Evolutionary conservation across 352 stramenopile genomes (phyloP).

Genomic region (Blastocystis hominis): DNA sequence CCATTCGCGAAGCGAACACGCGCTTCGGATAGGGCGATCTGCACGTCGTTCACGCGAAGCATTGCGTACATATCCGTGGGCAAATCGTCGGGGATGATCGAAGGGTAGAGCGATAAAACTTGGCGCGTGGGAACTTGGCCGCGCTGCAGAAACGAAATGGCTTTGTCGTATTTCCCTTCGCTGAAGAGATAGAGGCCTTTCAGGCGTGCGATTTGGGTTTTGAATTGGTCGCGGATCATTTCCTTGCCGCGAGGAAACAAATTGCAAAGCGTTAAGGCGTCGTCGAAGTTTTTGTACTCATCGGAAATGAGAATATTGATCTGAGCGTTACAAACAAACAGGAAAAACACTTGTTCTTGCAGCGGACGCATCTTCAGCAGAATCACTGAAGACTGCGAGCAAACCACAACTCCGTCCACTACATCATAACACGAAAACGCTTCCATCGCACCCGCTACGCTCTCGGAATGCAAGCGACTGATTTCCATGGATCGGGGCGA

Average conservation of each 20-base stretch:
- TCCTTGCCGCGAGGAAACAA: conserved; percentile 30
- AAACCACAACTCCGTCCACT: conserved; percentile 1
- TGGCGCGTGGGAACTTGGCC: not conserved
- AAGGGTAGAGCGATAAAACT: conserved; percentile 15
- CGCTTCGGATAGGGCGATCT: not conserved
- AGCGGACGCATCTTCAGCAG: not conserved
- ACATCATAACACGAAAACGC: not conserved
- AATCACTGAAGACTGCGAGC: not conserved
- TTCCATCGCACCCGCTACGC: not conserved
- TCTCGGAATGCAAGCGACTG: not conserved
- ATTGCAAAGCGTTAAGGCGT: conserved; percentile 2
- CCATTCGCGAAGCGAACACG: not conserved
- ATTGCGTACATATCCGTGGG: not conserved
- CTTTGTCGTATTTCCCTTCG: not conserved
- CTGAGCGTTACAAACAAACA: not conserved
- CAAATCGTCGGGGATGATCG: not conserved
- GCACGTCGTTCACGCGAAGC: not conserved
- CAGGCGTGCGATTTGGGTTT: conserved; percentile 20
- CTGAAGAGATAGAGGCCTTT: conserved; percentile 10
- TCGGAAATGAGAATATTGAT: conserved; percentile 10
- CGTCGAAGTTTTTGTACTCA: conserved; percentile 3
- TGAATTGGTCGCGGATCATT: conserved; percentile 7
- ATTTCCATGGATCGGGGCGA: not conserved
- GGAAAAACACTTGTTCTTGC: not conserved
- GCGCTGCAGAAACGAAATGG: not conserved